phyloP scores from a whole-genome alignment of 2,329 filamentous ascomycete genomes.

The Claviceps sp. region DNA sequence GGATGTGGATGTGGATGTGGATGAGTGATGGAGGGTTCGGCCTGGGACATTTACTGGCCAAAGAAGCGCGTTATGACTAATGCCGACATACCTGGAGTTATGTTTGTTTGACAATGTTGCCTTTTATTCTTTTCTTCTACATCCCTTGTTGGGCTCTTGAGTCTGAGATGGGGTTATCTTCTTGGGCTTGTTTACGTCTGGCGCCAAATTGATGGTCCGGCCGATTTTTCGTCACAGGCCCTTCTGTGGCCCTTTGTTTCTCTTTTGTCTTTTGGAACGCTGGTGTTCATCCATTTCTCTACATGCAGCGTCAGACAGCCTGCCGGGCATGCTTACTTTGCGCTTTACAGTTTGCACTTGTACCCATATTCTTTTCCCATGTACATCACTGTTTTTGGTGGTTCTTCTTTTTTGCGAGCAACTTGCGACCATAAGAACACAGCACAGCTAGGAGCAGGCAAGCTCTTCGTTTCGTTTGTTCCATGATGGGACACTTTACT shows the following conservation, averaged over 20 bases:
- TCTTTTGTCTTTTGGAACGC: not conserved
- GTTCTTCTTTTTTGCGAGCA: too few species aligned
- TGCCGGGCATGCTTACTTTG: not conserved
- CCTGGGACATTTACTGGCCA: not conserved
- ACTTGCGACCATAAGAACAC: not conserved
- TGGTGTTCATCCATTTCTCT: not conserved
- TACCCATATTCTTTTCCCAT: too few species aligned
- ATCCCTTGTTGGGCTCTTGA: not conserved
- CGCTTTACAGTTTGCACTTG: not conserved
- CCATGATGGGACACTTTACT: not conserved
- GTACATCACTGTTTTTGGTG: too few species aligned
- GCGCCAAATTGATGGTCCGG: not conserved
- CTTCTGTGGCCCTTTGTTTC: not conserved
- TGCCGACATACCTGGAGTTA: slow-evolving; percentile 5
- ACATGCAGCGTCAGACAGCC: not conserved
- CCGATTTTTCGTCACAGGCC: not conserved
- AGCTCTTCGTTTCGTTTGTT: not conserved
- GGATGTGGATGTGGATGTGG: slow-evolving; percentile 6
- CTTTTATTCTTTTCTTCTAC: not conserved
- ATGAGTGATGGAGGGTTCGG: slow-evolving; percentile 1
- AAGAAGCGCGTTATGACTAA: slow-evolving; percentile 6
- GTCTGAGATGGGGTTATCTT: not conserved
- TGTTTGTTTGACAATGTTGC: not conserved
- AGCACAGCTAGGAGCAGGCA: not conserved
- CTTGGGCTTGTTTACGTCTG: not conserved